phyloP scores from a whole-genome alignment of 129 eudicot genomes.

The Cynara cardunculus region DNA sequence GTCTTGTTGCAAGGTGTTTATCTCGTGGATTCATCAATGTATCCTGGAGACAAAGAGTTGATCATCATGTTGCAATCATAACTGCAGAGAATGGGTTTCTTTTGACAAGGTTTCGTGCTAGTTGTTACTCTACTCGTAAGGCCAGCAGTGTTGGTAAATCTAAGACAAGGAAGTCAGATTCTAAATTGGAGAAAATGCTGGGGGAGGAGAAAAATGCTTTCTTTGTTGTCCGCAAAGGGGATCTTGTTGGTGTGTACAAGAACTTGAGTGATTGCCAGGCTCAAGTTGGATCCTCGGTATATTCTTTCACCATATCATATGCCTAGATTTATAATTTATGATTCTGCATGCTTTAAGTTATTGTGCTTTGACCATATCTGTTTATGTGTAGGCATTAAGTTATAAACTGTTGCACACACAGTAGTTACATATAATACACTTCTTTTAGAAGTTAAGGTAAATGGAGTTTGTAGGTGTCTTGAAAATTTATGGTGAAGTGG shows the following conservation, averaged over 20 bases:
- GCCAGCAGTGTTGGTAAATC: constrained; percentile 34
- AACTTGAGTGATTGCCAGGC: constrained; percentile 87
- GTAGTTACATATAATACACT: background rate
- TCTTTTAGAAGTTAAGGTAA: background rate
- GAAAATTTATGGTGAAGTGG: background rate
- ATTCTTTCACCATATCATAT: background rate
- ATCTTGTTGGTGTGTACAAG: constrained; percentile 89
- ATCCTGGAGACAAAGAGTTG: constrained; percentile 34
- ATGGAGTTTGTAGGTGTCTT: background rate
- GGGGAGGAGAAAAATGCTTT: constrained; percentile 79
- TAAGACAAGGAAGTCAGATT: constrained; percentile 24
- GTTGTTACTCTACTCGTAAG: constrained; percentile 53
- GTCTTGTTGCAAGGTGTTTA: constrained; percentile 41
- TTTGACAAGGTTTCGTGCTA: constrained; percentile 37
- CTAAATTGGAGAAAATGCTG: constrained; percentile 35
- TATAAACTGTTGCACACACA: background rate
- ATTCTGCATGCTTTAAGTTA: background rate
- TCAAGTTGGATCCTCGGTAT: constrained; percentile 95
- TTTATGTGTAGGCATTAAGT: background rate
- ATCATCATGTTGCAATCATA: constrained; percentile 31
- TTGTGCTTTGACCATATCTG: background rate
- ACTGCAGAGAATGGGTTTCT: constrained; percentile 31
- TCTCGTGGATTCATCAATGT: constrained; percentile 19
- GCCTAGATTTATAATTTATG: background rate
- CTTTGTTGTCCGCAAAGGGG: constrained; percentile 95